Evolutionary conservation across 495 filamentous ascomycete species (phyloP), one percentile per base, ranked within the genome.

Genomic region (Xylaria nigripes): DNA sequence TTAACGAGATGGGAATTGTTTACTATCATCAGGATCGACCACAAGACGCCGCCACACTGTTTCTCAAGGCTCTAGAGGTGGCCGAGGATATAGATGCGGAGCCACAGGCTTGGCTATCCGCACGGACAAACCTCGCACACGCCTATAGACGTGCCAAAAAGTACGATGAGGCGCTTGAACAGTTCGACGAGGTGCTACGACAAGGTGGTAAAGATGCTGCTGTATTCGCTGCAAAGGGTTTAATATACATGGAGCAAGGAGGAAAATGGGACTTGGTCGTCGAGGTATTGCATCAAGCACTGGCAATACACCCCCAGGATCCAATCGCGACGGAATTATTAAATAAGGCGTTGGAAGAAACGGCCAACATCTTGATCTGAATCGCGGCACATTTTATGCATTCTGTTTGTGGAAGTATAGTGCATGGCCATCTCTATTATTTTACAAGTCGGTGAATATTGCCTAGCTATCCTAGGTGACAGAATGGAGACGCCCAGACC

Each of bases 1-100:
- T 99, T 18, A 97, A 99, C 67, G 93, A 99, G 69, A 82, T 96
- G 62, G 93, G 92, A 23, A 86, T 97, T 6, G 90, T 96, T 0
- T 82, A 87, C 42, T 99, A 96, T 67, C 90, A 97, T 63, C 89
- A 96, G 64, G 86, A 91, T 58, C 79, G 86, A 38, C 78, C 90
- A 13, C 71, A 81, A 27, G 82, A 84, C 13, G 86, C 93, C 5
- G 78, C 86, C 12, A 72, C 76, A 6, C 70, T 90, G 45, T 97
- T 99, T 69, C 71, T 69, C 1, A 79, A 81, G 58, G 86, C 92
- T 0, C 77, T 99, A 21, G 67, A 70, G 23, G 77, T 96, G 50
- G 89, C 91, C 1, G 78, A 82, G 0, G 84, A 90, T 19, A 90
- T 93, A 45, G 82, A 87, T 53, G 83, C 85, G 51, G 89, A 95